Percentiles rank a stretch among this genome's conserved stretches.
phyloP scores from a whole-genome alignment of 345 rosid species.

The Lenwebbia sp. region DNA sequence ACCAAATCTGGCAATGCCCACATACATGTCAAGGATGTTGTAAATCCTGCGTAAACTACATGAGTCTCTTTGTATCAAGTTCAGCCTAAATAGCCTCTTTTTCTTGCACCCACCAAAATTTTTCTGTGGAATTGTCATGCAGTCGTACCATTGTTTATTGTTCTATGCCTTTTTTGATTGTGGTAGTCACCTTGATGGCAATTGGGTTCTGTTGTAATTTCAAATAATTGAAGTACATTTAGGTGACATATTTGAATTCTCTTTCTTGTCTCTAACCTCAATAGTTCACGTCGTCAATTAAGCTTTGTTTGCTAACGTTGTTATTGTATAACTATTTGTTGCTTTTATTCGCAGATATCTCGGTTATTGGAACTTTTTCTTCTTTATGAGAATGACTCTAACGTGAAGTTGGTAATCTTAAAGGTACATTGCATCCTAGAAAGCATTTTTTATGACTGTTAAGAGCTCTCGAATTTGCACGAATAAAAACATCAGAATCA shows the following conservation, averaged over 20 bases:
- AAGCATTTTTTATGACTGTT: neutral
- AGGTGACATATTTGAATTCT: neutral
- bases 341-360: conserved; percentile 24
- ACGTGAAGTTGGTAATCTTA: conserved; percentile 51
- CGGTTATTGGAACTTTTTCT: conserved; percentile 44
- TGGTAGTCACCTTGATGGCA: neutral
- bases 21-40: neutral
- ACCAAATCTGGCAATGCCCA: neutral
- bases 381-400: conserved; percentile 44
- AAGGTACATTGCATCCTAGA: conserved; percentile 28
- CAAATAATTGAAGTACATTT: too few relatives aligned
- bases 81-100: neutral
- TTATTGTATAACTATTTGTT: neutral
- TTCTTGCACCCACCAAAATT: neutral
- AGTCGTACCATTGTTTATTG: neutral
- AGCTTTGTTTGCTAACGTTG: neutral
- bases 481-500: neutral
- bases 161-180: neutral
- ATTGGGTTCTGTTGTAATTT: neutral
- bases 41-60: neutral
- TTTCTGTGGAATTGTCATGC: neutral
- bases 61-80: neutral
- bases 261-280: neutral
- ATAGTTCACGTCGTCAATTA: neutral
- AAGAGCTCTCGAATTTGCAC: neutral